Base-by-base conservation (phyloP, 371 early-diverging fungal species). In the Mortierella sp. region DNA sequence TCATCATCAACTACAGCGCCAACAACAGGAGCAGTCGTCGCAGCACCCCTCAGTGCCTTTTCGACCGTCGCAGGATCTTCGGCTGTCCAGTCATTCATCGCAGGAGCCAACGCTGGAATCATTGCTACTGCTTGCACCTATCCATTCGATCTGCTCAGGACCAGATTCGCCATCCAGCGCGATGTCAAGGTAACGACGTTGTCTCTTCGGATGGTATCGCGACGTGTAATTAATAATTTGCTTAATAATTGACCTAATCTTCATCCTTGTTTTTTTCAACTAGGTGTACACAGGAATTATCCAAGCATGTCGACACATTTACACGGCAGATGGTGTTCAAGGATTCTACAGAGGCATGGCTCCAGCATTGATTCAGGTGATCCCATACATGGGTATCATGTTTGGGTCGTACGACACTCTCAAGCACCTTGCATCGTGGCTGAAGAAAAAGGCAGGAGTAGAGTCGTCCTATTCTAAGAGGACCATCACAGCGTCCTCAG, bases 91-190 rank as follows among this genome's bases (percentile, higher is more conserved):
- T 91, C 95, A 31, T 95, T 94, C 82, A 69, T 93, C 9, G 85
- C 90, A 67, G 95, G 96, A 13, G 96, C 96, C 48, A 71, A 92
- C 37, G 94, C 97, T 1, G 98, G 97, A 13, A 87, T 89, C 31
- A 57, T 91, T 6, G 98, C 98, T 9, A 98, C 98, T 19, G 78
- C 93, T 0, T 79, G 86, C 0, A 97, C 98, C 9, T 98, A 98
- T 88, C 98, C 99, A 13, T 94, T 98, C 72, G 99, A 98, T 90
- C 89, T 98, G 28, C 87, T 98, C 46, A 91, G 99, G 71, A 98
- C 99, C 1, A 90, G 98, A 48, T 98, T 98, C 88, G 96, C 97
- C 13, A 91, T 92, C 19, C 97, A 97, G 81, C 93, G 93, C 40
- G 80, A 88, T 40, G 78, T 81, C 24, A 91, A 90, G 88, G 91